Percentiles rank a stretch among this genome's conserved stretches.
phyloP scores from a whole-genome alignment of 2,329 filamentous ascomycete genomes.

The Penicillium sp. region DNA sequence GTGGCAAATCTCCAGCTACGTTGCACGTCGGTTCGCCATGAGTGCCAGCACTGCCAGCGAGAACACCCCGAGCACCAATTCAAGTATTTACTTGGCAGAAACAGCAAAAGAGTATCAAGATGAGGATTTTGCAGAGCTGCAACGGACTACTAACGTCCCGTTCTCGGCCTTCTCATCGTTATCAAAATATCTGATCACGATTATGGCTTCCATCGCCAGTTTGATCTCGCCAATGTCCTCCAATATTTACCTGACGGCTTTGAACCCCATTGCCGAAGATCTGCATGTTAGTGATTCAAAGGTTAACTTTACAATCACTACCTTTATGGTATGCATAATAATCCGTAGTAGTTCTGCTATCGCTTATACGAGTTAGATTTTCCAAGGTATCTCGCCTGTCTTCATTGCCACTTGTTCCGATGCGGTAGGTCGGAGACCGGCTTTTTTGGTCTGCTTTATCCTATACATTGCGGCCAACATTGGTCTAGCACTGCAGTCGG shows the following conservation, averaged over 20 bases:
- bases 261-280: neutral
- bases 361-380: neutral
- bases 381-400: neutral
- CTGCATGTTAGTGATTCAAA: neutral
- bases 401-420: neutral
- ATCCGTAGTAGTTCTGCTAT: neutral
- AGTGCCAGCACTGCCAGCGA: neutral
- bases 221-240: neutral
- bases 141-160: neutral
- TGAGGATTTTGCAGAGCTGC: neutral
- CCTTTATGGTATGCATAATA: neutral
- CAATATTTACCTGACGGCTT: neutral
- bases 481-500: neutral
- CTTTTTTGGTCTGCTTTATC: neutral
- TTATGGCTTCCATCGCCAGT: neutral
- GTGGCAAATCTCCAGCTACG: neutral
- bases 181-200: neutral
- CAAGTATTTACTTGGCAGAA: neutral
- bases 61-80: too few relatives aligned
- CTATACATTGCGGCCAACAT: neutral
- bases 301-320: neutral
- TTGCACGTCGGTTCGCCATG: neutral
- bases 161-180: neutral
- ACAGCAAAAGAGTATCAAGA: neutral
- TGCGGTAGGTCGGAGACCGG: neutral